Evolutionary conservation across 1,139 yeast species (phyloP).

Genomic region (Debaryomyces singareniensis): DNA sequence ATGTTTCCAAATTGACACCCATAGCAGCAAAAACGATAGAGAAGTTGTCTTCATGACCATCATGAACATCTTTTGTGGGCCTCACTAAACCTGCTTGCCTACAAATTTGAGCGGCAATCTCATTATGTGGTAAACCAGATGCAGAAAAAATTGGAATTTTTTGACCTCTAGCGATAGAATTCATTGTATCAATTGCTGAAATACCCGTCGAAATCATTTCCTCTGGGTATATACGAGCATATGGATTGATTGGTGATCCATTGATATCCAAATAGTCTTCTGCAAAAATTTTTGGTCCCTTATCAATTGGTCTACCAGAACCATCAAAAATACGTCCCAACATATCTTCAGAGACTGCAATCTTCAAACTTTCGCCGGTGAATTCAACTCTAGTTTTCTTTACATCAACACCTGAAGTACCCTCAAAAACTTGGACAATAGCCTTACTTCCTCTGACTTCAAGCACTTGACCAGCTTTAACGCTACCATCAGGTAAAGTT

Average conservation of each 20-base stretch:
- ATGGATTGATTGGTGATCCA: conserved; percentile 98
- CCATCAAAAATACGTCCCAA: conserved; percentile 98
- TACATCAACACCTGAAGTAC: conserved; percentile 96
- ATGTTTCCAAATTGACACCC: conserved; percentile 47
- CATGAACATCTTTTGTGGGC: conserved; percentile 99
- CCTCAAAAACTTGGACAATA: conserved; percentile 97
- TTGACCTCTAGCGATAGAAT: conserved; percentile 99
- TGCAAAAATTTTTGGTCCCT: conserved; percentile 97
- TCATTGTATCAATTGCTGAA: conserved; percentile 98
- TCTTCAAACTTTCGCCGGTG: conserved; percentile 88
- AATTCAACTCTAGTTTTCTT: conserved; percentile 95
- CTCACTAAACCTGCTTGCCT: conserved; percentile 99
- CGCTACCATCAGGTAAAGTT: conserved; percentile 91
- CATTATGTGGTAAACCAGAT: conserved; percentile 98
- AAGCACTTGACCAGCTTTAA: conserved; percentile 94
- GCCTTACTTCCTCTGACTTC: conserved; percentile 98
- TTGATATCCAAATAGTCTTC: conserved; percentile 97
- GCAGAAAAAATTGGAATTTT: conserved; percentile 98
- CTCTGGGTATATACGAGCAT: conserved; percentile 96
- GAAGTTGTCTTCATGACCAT: conserved; percentile 99
- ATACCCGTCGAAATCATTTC: conserved; percentile 99
- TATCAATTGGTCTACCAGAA: conserved; percentile 96
- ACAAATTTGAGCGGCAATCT: conserved; percentile 99
- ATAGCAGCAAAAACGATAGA: conserved; percentile 96
- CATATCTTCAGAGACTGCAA: conserved; percentile 95